Base-by-base conservation (phyloP, 2,329 filamentous ascomycete genomes). In the Ustulina deusta region DNA sequence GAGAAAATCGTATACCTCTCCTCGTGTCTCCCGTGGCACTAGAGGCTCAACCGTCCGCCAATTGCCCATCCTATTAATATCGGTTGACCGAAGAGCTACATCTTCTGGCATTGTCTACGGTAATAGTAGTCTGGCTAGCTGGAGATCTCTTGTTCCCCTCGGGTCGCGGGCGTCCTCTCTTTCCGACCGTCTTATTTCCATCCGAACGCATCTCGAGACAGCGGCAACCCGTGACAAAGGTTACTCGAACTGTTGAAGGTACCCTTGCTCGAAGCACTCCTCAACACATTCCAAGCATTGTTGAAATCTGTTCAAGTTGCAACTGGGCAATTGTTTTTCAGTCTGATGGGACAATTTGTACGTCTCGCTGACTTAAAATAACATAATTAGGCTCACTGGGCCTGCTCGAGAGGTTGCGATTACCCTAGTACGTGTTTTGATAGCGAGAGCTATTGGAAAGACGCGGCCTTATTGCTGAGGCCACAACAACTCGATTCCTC, bases 121-220 rank as follows among this genome's bases (percentile, higher is more conserved):
- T 85, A 80, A 82, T 72, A 84, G 83, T 81, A 82, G 83, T 78
- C 78, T 78, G 75, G 75, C 77, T 75, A 77, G 71, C 75, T 78
- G 70, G 77, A 78, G 74, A 78, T 75, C 78, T 79, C 75, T 82
- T 79, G 77, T 81, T 79, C 75, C 77, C 77, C 74, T 74, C 74
- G 78, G 85, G 86, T 82, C 85, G 85, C 86, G 84, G 86, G 86
- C 86, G 85, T 85, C 86, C 85, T 83, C 80, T 77, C 75, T 76
- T 69, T 68, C 62, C 64, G 55, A 66, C 56, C 61, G 49, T 60
- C 49, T 58, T 29, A 15, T 58, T 55, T 32, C 58, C 32, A 34
- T 51, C 44, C 52, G 51, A 63, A 38, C 58, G 25, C 22, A 20
- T 51, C 65, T 62, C 40, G 25, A 66, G 32, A 60, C 40, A 36